Conservation (phyloP, 2,329 filamentous ascomycete species). For the Aciculosporium take region DNA sequence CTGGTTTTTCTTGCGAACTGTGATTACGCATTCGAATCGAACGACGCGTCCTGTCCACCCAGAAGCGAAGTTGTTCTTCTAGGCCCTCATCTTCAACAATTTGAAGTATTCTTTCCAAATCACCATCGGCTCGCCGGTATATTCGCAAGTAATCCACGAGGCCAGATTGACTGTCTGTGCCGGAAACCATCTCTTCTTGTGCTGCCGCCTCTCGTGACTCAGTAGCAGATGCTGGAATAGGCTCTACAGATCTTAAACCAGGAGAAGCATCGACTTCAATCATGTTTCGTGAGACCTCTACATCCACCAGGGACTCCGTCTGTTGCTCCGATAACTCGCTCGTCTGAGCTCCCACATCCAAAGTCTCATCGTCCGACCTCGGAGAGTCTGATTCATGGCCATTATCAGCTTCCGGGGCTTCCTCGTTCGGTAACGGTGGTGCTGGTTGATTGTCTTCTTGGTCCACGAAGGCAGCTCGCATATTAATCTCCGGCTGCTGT, state of each 20-base stretch:
- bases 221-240: not conserved
- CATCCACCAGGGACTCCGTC: not conserved
- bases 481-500: constrained; percentile 85
- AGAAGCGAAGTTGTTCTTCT: constrained; percentile 43
- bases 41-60: constrained; percentile 37
- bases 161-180: constrained; percentile 11
- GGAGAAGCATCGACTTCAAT: not conserved
- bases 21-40: constrained; percentile 14
- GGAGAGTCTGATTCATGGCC: constrained; percentile 13
- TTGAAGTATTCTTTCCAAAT: constrained; percentile 41
- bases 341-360: constrained; percentile 14
- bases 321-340: constrained; percentile 2
- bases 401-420: constrained; percentile 6
- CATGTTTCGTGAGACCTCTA: not conserved
- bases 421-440: constrained; percentile 9
- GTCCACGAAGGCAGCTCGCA: constrained; percentile 51
- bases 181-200: not conserved
- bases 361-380: constrained; percentile 20
- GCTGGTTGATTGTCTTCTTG: constrained; percentile 16
- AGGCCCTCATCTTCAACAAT: constrained; percentile 48
- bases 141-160: constrained; percentile 32
- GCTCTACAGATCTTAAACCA: not conserved
- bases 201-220: not conserved
- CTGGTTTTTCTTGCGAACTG: not conserved
- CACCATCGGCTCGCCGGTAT: constrained; percentile 44